These are phyloP conservation scores for Capsicum chinense DNA, from an alignment of 257 asterid species.

Conservation along the genomic window DNA sequence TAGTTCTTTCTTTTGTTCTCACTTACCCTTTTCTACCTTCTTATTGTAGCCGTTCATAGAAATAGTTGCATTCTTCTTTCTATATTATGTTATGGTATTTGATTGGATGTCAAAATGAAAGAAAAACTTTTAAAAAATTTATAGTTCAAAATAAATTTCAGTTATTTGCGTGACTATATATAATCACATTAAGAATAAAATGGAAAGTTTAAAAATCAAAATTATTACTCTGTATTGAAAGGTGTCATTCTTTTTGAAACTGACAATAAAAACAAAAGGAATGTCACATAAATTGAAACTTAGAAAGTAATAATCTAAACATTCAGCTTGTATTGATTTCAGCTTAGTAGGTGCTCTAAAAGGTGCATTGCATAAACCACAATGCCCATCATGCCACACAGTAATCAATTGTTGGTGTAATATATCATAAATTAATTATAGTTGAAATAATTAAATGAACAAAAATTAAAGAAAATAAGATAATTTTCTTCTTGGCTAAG, in stretches of 20 bases:
- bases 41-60: not conserved
- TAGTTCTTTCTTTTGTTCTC: not conserved
- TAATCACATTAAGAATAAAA: not conserved
- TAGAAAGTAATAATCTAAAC: not conserved
- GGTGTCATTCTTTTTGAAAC: not conserved
- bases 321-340: not conserved
- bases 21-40: slow-evolving; percentile 15
- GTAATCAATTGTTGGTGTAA: too few species aligned
- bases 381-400: not conserved
- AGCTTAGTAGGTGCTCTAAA: not conserved
- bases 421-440: too few species aligned
- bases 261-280: not conserved
- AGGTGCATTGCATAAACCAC: not conserved
- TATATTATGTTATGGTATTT: not conserved
- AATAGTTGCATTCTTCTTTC: not conserved
- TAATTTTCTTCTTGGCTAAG: too few species aligned
- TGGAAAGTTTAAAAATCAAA: not conserved
- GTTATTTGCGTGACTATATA: not conserved
- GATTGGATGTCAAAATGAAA: not conserved
- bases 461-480: too few species aligned
- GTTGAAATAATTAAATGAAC: too few species aligned
- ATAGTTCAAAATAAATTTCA: not conserved
- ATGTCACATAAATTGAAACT: not conserved
- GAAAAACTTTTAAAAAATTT: too few species aligned
- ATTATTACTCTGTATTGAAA: not conserved